Base-by-base conservation (phyloP, 371 early-diverging fungal genomes). In the Chytridium lagenaria region DNA sequence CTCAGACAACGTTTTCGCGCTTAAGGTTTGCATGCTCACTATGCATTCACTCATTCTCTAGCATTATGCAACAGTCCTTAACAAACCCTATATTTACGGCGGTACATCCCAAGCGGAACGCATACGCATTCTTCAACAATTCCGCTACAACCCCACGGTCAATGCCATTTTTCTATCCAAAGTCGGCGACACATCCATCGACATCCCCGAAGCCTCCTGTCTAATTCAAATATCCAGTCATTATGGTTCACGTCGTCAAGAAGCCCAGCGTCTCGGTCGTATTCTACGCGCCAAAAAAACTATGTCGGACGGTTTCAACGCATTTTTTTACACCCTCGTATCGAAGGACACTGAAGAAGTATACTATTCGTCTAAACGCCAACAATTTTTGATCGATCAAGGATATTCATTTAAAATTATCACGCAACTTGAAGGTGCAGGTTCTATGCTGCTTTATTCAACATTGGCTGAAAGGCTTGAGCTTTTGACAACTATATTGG, bases 121-220 rank as follows among this genome's bases (percentile, higher is more conserved):
- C 67, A 91, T 98, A 88, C 90, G 93, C 31, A 96, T 99, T 73
- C 84, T 99, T 59, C 91, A 94, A 73, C 93, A 98, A 81, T 99
- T 99, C 80, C 95, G 94, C 81, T 90, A 94, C 79, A 97, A 99
- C 81, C 95, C 98, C 3, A 81, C 86, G 31, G 84, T 96, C 72
- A 98, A 94, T 82, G 99, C 99, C 1, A 94, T 99, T 57, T 99
- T 99, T 78, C 82, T 99, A 34, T 96, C 97, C 69, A 99, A 99
- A 84, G 98, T 97, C 59, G 99, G 99, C 78, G 99, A 99, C 82
- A 99, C 99, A 2, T 98, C 98, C 51, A 95, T 99, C 37, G 99
- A 99, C 88, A 81, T 99, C 50, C 99, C 99, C 22, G 99, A 99
- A 80, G 99, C 99, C 0, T 99, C 98, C 0, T 98, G 98, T 75